A percentile compares a stretch with the other conserved stretches of the same genome.
Evolutionary conservation across 139 green algal genomes (phyloP).

Genomic region (Volvox reticuliferus): DNA sequence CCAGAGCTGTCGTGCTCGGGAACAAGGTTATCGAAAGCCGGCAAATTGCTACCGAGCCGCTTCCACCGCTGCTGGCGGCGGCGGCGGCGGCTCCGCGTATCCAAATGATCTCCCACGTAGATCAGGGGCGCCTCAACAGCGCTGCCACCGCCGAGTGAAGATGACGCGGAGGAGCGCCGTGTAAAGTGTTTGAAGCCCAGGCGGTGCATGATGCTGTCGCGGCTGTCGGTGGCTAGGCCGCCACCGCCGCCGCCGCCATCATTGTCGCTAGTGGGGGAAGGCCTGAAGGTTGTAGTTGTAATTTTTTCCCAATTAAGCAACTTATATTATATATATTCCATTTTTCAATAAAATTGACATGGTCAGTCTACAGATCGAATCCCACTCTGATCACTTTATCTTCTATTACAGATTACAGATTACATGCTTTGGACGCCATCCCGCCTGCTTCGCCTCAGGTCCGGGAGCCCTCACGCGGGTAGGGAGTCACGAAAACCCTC

Average conservation of each 20-base stretch:
- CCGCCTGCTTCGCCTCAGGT: no score
- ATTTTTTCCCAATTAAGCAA: no score
- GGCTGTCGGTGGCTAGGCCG: not conserved
- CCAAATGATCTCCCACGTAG: not conserved
- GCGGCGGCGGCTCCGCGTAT: not conserved
- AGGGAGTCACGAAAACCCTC: no score
- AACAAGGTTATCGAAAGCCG: not conserved
- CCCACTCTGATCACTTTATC: no score
- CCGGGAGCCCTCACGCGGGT: no score
- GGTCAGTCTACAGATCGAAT: no score
- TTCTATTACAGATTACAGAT: no score
- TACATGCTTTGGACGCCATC: no score
- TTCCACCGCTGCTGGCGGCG: not conserved
- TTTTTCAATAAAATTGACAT: no score
- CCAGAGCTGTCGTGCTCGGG: not conserved
- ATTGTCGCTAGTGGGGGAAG: not conserved
- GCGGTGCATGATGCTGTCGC: not conserved
- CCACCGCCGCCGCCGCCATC: not conserved
- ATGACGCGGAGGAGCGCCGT: constrained; percentile 26
- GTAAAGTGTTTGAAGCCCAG: not conserved
- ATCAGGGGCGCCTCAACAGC: not conserved
- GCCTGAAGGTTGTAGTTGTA: no score
- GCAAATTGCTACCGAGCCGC: not conserved
- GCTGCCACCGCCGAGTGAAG: not conserved
- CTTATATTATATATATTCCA: no score